phyloP scores from a whole-genome alignment of 371 early-diverging fungal species.

The Ordospora pajunii region DNA sequence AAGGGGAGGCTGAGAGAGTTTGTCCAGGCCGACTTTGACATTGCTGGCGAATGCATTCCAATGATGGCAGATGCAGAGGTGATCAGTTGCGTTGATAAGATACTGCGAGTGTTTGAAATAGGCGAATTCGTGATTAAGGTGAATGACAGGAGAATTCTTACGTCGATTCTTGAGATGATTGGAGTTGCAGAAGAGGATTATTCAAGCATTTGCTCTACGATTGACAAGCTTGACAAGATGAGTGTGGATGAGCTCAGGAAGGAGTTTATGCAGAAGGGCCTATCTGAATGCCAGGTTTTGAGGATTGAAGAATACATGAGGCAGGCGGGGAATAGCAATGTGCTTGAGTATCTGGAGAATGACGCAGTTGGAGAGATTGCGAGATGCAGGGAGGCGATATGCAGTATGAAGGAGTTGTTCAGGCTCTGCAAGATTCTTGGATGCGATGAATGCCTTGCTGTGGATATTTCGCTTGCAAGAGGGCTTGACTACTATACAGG shows the following conservation, averaged over 20 bases:
- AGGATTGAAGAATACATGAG: constrained; percentile 69
- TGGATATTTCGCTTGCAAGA: constrained; percentile 87
- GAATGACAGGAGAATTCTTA: constrained; percentile 87
- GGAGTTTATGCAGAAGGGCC: constrained; percentile 58
- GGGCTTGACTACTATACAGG: constrained; percentile 99
- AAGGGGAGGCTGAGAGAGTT: constrained; percentile 97
- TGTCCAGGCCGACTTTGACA: constrained; percentile 96
- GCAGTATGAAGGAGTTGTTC: constrained; percentile 75
- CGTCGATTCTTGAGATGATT: constrained; percentile 82
- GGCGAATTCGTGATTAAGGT: constrained; percentile 75
- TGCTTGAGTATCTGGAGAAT: constrained; percentile 63
- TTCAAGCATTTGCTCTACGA: constrained; percentile 82
- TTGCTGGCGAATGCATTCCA: constrained; percentile 81
- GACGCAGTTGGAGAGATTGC: constrained; percentile 61
- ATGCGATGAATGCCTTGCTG: constrained; percentile 67
- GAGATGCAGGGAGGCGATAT: constrained; percentile 69
- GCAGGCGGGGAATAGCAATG: constrained; percentile 76
- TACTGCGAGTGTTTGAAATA: constrained; percentile 67
- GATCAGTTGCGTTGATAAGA: constrained; percentile 71
- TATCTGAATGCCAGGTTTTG: constrained; percentile 63
- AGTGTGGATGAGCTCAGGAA: constrained; percentile 33
- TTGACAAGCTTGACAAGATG: constrained; percentile 92
- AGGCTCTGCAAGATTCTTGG: constrained; percentile 73
- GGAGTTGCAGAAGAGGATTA: constrained; percentile 78
- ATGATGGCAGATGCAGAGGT: constrained; percentile 94